phyloP scores from a whole-genome alignment of 2,329 filamentous ascomycete genomes.

The Apiospora rasikravindrae region DNA sequence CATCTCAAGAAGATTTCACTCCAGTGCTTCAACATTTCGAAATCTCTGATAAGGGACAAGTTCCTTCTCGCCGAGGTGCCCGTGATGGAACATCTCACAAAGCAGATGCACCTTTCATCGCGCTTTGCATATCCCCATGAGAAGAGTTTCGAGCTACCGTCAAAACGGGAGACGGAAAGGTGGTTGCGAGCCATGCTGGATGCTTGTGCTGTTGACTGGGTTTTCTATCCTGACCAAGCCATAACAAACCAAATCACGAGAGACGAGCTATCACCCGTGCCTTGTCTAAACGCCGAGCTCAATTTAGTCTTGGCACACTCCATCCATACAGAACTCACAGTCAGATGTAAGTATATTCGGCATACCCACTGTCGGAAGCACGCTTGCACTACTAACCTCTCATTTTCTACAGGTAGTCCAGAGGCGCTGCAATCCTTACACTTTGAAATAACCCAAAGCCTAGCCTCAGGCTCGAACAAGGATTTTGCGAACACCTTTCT shows the following conservation, averaged over 20 bases:
- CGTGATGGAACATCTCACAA: neutral
- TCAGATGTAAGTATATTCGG: neutral
- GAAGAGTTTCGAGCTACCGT: neutral
- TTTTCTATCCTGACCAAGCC: neutral
- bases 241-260: neutral
- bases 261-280: neutral
- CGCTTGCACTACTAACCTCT: neutral
- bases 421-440: neutral
- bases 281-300: neutral
- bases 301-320: neutral
- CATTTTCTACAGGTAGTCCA: neutral
- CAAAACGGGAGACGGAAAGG: neutral
- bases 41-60: neutral
- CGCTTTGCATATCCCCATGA: neutral
- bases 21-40: neutral
- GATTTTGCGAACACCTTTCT: neutral
- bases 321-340: neutral
- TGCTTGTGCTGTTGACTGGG: constrained; percentile 2
- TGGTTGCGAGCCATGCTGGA: neutral
- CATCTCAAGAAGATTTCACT: neutral
- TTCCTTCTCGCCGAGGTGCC: neutral
- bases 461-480: neutral
- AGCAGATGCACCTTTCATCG: neutral
- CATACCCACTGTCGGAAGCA: neutral
- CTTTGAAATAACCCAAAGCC: neutral